These are phyloP conservation scores for Saccharata proteae DNA, from an alignment of 2,329 filamentous ascomycete species.

Conservation along the genomic window DNA sequence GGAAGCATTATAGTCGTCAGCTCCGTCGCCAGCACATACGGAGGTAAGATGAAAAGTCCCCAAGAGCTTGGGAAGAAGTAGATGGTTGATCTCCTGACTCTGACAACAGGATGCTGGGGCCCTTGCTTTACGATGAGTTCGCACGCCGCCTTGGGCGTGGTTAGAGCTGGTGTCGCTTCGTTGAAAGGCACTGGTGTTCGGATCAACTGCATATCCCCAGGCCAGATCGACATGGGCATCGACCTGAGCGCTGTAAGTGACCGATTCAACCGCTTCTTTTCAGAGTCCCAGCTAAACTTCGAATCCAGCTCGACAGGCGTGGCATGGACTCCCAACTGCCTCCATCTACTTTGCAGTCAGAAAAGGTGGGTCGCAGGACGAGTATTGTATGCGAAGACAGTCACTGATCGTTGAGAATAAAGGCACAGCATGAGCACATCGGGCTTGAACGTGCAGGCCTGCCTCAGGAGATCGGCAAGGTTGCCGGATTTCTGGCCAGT, in stretches of 20 bases:
- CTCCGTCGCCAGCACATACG: constrained; percentile 45
- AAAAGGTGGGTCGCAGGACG: constrained; percentile 21
- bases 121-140: constrained; percentile 49
- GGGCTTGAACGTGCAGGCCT: constrained; percentile 46
- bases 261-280: not conserved
- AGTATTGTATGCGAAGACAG: constrained; percentile 2
- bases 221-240: constrained; percentile 35
- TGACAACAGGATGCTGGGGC: constrained; percentile 39
- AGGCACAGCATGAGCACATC: constrained; percentile 39
- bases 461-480: constrained; percentile 46
- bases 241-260: constrained; percentile 32
- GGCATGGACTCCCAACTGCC: constrained; percentile 44
- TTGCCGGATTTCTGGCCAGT: constrained; percentile 50
- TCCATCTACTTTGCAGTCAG: constrained; percentile 40
- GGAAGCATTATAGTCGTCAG: constrained; percentile 52
- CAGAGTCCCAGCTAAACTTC: too few relatives aligned
- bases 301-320: constrained; percentile 35
- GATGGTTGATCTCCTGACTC: not conserved
- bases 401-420: constrained; percentile 13
- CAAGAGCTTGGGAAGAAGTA: not conserved
- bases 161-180: constrained; percentile 44
- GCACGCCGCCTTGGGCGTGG: constrained; percentile 50
- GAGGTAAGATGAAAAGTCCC: constrained; percentile 19
- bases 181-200: constrained; percentile 46
- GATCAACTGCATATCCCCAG: constrained; percentile 43